A percentile compares a stretch with the other conserved stretches of the same genome.
Evolutionary conservation across 352 stramenopile genomes (phyloP).

Genomic region (Plasmopara halstedii): DNA sequence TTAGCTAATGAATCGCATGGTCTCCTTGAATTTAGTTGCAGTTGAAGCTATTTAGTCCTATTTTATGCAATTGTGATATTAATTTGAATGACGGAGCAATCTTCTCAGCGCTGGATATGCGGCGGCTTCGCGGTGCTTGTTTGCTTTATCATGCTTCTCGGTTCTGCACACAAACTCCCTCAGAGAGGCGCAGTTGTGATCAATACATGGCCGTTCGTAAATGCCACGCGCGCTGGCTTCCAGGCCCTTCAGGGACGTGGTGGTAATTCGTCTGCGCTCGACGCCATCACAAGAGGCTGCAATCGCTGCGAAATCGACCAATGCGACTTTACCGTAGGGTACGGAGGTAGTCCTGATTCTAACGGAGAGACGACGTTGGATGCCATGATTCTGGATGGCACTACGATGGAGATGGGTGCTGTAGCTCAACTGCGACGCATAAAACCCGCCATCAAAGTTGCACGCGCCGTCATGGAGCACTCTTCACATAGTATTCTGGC

Average conservation of each 20-base stretch:
- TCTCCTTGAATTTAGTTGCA: not conserved
- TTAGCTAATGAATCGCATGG: not conserved
- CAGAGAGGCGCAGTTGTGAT: constrained; percentile 48
- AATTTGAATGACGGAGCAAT: constrained; percentile 12
- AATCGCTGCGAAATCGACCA: constrained; percentile 78
- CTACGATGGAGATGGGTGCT: constrained; percentile 76
- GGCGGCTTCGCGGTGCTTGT: constrained; percentile 18
- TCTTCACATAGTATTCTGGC: constrained; percentile 83
- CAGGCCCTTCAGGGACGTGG: constrained; percentile 19
- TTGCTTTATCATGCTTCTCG: constrained; percentile 23
- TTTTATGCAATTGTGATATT: constrained; percentile 3
- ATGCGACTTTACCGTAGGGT: constrained; percentile 86
- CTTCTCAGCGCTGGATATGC: constrained; percentile 26
- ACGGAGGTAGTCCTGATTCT: constrained; percentile 79
- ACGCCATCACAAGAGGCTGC: constrained; percentile 64
- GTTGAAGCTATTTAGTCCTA: constrained; percentile 5
- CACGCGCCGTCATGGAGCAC: constrained; percentile 83
- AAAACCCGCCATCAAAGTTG: constrained; percentile 78
- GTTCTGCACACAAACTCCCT: constrained; percentile 20
- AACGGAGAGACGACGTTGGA: constrained; percentile 86
- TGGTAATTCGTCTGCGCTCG: constrained; percentile 23
- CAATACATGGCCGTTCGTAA: constrained; percentile 81
- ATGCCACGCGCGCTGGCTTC: constrained; percentile 62
- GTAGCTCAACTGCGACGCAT: constrained; percentile 75
- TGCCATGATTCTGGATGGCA: constrained; percentile 87